Evolutionary conservation across 306 rosid genomes (phyloP).

Genomic region (Boehmeria nivea): DNA sequence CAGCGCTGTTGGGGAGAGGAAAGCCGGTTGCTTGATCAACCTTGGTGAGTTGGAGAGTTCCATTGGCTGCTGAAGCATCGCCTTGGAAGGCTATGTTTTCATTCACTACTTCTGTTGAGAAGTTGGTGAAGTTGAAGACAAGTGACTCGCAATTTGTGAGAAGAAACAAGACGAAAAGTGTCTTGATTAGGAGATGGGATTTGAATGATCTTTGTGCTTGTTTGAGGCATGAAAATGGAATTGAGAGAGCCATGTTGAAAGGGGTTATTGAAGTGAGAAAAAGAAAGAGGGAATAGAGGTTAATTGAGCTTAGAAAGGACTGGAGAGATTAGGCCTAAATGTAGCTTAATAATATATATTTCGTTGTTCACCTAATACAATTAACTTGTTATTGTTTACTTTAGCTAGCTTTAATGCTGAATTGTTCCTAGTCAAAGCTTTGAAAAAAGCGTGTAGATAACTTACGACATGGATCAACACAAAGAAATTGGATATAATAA

Average conservation of each 20-base stretch:
- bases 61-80: slow-evolving; percentile 44
- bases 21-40: slow-evolving; percentile 24
- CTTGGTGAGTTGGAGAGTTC: slow-evolving; percentile 66
- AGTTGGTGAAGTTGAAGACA: slow-evolving; percentile 45
- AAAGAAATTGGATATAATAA: no score
- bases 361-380: neutral
- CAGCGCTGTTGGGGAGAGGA: slow-evolving; percentile 42
- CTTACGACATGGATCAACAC: no score
- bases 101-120: slow-evolving; percentile 26
- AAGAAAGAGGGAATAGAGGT: neutral
- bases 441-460: no score
- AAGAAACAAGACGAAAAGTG: slow-evolving; percentile 4
- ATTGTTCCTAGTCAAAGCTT: neutral
- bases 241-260: neutral
- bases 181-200: neutral
- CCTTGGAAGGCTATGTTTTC: slow-evolving; percentile 35
- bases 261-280: neutral
- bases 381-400: neutral
- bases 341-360: neutral
- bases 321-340: neutral
- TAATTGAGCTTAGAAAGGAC: neutral
- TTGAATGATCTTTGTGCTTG: no score
- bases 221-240: neutral
- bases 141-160: slow-evolving; percentile 16
- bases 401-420: neutral